Percentiles rank a stretch among this genome's conserved stretches.
Conservation (phyloP, 352 stramenopile genomes). For the Thraustotheca clavata region DNA sequence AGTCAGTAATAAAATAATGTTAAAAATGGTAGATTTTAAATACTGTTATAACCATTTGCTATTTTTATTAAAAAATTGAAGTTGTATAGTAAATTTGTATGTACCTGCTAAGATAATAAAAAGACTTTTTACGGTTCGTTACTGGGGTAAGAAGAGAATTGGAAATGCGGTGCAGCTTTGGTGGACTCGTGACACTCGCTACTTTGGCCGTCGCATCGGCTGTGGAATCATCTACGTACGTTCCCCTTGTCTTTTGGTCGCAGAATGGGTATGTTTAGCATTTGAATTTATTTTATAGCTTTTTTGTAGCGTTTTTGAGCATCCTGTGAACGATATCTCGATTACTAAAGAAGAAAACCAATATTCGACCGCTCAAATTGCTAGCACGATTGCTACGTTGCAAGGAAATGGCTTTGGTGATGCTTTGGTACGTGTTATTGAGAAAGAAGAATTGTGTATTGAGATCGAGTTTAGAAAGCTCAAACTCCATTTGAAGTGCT, state of each 20-base stretch:
- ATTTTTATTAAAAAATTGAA: not conserved
- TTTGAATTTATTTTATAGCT: too few relatives aligned
- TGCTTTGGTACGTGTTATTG: constrained; percentile 6
- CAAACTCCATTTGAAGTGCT: constrained; percentile 15
- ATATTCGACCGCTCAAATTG: constrained; percentile 5
- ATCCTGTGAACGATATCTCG: not conserved
- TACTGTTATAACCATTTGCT: not conserved
- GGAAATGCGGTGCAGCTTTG: constrained; percentile 14
- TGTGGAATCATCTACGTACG: not conserved
- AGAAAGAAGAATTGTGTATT: not conserved
- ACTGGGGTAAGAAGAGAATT: constrained; percentile 9
- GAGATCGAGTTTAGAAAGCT: constrained; percentile 8
- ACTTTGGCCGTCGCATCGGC: not conserved
- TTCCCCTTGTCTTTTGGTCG: constrained; percentile 12
- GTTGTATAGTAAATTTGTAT: too few relatives aligned
- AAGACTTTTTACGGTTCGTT: too few relatives aligned
- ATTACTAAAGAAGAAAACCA: not conserved
- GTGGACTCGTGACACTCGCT: constrained; percentile 1
- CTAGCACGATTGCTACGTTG: constrained; percentile 4
- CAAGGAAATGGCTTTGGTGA: constrained; percentile 1
- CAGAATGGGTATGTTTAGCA: constrained; percentile 11
- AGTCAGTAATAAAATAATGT: constrained; percentile 11
- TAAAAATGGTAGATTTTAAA: not conserved
- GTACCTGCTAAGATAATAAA: too few relatives aligned
- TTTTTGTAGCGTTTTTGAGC: constrained; percentile 13